Conservation (phyloP, 257 asterid species). For the Verbascum thapsus region DNA sequence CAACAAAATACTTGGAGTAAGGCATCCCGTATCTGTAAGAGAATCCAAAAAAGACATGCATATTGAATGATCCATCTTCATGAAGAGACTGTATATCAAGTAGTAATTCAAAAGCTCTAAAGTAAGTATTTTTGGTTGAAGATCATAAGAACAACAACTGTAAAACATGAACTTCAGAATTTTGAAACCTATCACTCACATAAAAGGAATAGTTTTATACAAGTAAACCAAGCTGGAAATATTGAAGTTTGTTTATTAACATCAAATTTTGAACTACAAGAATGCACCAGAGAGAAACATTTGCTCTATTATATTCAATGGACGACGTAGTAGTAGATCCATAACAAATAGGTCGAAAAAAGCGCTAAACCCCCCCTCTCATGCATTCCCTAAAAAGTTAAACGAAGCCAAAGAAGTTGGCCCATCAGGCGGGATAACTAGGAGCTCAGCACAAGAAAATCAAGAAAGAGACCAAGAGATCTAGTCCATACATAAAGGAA, state of each 20-base stretch:
- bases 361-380: too few species aligned
- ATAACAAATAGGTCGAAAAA: too few species aligned
- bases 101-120: constrained; percentile 1
- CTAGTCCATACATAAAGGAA: constrained; percentile 18
- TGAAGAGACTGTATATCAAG: constrained; percentile 8
- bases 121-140: constrained; percentile 15
- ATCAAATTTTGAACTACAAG: constrained; percentile 11
- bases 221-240: constrained; percentile 22
- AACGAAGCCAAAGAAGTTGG: too few species aligned
- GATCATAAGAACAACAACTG: constrained; percentile 14
- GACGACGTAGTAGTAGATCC: too few species aligned
- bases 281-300: background rate
- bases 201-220: constrained; percentile 10
- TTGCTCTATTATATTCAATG: too few species aligned
- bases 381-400: too few species aligned
- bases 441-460: background rate
- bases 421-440: too few species aligned
- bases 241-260: background rate
- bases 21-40: constrained; percentile 41
- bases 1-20: constrained; percentile 42
- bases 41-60: constrained; percentile 28
- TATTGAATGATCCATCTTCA: constrained; percentile 28
- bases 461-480: background rate
- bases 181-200: constrained; percentile 15
- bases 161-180: background rate